Percentiles rank a stretch among this genome's conserved stretches.
phyloP scores from a whole-genome alignment of 371 early-diverging fungal genomes.

The Syncephalastrum sp. region DNA sequence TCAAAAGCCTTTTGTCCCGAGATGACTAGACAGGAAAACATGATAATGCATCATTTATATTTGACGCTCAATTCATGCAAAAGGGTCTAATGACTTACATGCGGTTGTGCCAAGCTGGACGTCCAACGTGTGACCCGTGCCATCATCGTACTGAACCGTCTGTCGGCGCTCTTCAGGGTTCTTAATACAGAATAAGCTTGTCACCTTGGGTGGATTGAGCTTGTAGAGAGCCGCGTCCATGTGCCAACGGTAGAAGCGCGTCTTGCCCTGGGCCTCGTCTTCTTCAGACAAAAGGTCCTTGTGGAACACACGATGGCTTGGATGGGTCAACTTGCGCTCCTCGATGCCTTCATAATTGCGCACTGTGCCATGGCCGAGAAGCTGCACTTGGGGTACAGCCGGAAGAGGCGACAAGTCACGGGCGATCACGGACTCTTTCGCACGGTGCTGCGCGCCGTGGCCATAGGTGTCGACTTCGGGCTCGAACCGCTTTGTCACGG shows the following conservation, averaged over 20 bases:
- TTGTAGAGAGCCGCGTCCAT: constrained; percentile 54
- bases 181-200: constrained; percentile 44
- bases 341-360: constrained; percentile 44
- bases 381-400: constrained; percentile 41
- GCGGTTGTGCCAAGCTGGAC: constrained; percentile 54
- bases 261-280: constrained; percentile 40
- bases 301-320: constrained; percentile 43
- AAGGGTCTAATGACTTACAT: constrained; percentile 26
- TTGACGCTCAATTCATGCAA: no score
- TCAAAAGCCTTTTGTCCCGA: constrained; percentile 52
- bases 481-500: constrained; percentile 43
- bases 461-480: constrained; percentile 48
- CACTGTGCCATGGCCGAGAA: constrained; percentile 44
- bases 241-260: constrained; percentile 52
- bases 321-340: constrained; percentile 41
- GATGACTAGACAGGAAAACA: constrained; percentile 26
- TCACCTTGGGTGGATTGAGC: constrained; percentile 46
- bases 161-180: constrained; percentile 47
- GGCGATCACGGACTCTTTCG: constrained; percentile 41
- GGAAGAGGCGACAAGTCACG: constrained; percentile 48
- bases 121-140: constrained; percentile 35
- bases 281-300: constrained; percentile 33
- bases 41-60: no score
- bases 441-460: constrained; percentile 43
- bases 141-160: constrained; percentile 43